Percentiles rank a stretch among this genome's conserved stretches.
These are phyloP conservation scores for Chalciporus sp. DNA, from an alignment of 1,284 basidiomycete genomes.

Conservation along the genomic window DNA sequence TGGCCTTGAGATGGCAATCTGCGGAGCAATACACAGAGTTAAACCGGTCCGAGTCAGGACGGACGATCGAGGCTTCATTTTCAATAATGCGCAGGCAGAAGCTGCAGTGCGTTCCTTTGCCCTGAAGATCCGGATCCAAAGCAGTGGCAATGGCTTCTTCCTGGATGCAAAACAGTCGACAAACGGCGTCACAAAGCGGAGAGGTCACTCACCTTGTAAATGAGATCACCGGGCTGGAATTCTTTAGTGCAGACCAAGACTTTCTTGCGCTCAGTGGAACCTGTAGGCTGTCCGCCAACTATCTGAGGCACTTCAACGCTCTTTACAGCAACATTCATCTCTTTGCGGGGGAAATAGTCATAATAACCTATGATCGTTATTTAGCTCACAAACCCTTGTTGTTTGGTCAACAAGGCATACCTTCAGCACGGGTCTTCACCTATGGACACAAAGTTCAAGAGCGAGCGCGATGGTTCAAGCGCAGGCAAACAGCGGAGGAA, in stretches of 20 bases:
- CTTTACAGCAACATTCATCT: constrained; percentile 65
- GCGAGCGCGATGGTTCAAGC: constrained; percentile 16
- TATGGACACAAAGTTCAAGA: constrained; percentile 35
- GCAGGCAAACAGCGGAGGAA: constrained; percentile 26
- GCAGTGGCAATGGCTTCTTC: constrained; percentile 70
- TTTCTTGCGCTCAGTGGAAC: constrained; percentile 45
- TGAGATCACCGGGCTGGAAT: constrained; percentile 67
- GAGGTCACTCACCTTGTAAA: constrained; percentile 61
- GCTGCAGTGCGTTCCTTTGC: constrained; percentile 65
- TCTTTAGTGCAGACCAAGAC: constrained; percentile 69
- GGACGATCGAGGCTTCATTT: constrained; percentile 42
- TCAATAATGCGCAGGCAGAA: constrained; percentile 67
- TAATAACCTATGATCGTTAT: constrained; percentile 63
- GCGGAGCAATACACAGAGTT: constrained; percentile 70
- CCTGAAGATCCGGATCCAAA: constrained; percentile 70
- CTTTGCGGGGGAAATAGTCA: constrained; percentile 68
- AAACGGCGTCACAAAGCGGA: neutral
- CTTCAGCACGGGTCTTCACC: constrained; percentile 71
- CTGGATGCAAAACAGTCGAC: constrained; percentile 39
- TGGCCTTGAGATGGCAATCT: constrained; percentile 58
- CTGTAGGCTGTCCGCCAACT: constrained; percentile 19
- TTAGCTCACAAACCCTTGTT: constrained; percentile 27
- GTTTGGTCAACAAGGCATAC: constrained; percentile 52
- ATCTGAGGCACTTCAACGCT: constrained; percentile 41
- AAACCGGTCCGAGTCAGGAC: constrained; percentile 52